phyloP scores from a whole-genome alignment of 2,329 filamentous ascomycete genomes.

The Stagonosporopsis cucurbitacearum region DNA sequence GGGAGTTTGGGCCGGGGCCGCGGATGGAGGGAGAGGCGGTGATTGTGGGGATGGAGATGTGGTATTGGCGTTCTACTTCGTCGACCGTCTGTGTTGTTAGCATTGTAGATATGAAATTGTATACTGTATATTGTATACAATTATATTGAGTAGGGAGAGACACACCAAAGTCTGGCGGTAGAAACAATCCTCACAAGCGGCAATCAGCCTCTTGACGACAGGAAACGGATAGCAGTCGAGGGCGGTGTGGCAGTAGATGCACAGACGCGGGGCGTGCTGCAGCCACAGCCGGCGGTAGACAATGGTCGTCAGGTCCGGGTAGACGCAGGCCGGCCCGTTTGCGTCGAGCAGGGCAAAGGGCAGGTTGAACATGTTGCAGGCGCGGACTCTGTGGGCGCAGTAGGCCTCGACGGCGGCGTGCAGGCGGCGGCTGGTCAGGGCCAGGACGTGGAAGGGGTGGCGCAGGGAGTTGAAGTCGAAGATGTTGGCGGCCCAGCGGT shows the following conservation, averaged over 20 bases:
- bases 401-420: conserved; percentile 34
- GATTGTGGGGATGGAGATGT: conserved; percentile 29
- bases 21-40: conserved; percentile 25
- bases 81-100: conserved; percentile 27
- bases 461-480: conserved; percentile 31
- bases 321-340: conserved; percentile 27
- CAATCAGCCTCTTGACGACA: conserved; percentile 24
- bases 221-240: conserved; percentile 38
- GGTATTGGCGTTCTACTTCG: conserved; percentile 39
- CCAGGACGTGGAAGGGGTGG: conserved; percentile 40
- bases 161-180: conserved; percentile 38
- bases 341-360: conserved; percentile 33
- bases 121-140: too few species aligned
- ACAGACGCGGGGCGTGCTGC: conserved; percentile 36
- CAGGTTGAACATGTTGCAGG: conserved; percentile 41
- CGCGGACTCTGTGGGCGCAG: conserved; percentile 34
- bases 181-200: conserved; percentile 38
- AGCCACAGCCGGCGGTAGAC: conserved; percentile 43
- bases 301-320: conserved; percentile 36
- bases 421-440: conserved; percentile 33
- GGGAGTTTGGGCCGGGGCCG: conserved; percentile 15
- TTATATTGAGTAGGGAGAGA: background rate
- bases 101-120: too few species aligned
- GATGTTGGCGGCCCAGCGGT: conserved; percentile 38
- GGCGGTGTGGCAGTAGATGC: conserved; percentile 34